A percentile compares a stretch with the other conserved stretches of the same genome.
These are phyloP conservation scores for Lunasporangiospora selenospora DNA, from an alignment of 192 early-diverging fungal species.

Conservation along the genomic window DNA sequence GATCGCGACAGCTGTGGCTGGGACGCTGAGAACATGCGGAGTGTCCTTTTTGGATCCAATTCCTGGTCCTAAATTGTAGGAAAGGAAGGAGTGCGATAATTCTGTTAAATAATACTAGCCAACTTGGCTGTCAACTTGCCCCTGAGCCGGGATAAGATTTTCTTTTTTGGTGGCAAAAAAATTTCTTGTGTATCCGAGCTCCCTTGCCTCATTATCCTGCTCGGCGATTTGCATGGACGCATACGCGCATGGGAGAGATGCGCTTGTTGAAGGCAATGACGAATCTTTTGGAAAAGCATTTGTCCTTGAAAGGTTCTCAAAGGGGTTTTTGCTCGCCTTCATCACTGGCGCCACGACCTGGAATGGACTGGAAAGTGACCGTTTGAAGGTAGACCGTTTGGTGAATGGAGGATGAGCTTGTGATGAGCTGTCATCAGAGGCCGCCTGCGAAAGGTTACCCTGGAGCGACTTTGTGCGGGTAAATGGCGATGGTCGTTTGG, in stretches of 20 bases:
- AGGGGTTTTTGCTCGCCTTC: conserved; percentile 25
- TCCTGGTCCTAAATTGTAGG: conserved; percentile 21
- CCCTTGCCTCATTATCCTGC: background rate
- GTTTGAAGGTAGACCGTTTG: conserved; percentile 21
- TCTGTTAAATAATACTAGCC: too few relatives aligned
- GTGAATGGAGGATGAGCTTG: conserved; percentile 12
- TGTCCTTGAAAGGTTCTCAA: conserved; percentile 19
- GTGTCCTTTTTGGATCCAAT: conserved; percentile 31
- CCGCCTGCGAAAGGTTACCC: too few relatives aligned
- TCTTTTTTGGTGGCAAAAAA: too few relatives aligned
- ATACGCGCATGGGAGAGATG: background rate
- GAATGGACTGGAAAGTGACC: conserved; percentile 32
- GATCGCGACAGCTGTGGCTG: too few relatives aligned
- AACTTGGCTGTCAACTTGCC: too few relatives aligned
- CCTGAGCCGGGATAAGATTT: too few relatives aligned
- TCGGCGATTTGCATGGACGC: background rate
- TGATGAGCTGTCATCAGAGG: background rate
- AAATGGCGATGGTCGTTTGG: conserved; percentile 4
- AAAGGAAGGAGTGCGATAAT: background rate
- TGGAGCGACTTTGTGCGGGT: conserved; percentile 7
- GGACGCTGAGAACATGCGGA: conserved; percentile 34
- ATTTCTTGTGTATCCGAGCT: too few relatives aligned
- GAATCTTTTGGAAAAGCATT: background rate
- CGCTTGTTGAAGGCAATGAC: background rate
- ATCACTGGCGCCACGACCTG: conserved; percentile 28